Evolutionary conservation across 371 early-diverging fungal genomes (phyloP).

Genomic region (Haplosporangium sp.): DNA sequence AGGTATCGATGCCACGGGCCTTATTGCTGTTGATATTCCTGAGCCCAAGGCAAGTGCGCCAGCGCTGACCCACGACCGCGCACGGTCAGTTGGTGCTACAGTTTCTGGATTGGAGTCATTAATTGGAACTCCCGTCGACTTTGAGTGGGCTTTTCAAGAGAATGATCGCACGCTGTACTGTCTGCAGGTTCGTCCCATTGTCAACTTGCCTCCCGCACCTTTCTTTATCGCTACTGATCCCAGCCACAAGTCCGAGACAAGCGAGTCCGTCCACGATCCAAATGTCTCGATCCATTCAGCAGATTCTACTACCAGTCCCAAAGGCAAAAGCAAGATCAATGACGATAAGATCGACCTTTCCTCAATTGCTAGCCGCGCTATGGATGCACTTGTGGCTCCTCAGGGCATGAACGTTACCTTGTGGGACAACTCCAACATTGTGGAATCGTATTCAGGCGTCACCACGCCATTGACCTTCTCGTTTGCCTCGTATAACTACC

Average conservation of each 20-base stretch:
- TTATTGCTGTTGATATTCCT: slow-evolving; percentile 38
- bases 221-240: slow-evolving; percentile 46
- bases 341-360: slow-evolving; percentile 25
- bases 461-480: slow-evolving; percentile 53
- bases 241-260: slow-evolving; percentile 13
- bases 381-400: slow-evolving; percentile 41
- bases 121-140: slow-evolving; percentile 52
- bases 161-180: slow-evolving; percentile 44
- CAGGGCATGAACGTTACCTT: slow-evolving; percentile 54
- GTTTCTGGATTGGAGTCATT: slow-evolving; percentile 37
- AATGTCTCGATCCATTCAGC: slow-evolving; percentile 15
- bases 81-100: slow-evolving; percentile 35
- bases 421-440: slow-evolving; percentile 55
- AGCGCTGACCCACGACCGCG: slow-evolving; percentile 39
- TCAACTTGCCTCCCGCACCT: slow-evolving; percentile 46
- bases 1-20: slow-evolving; percentile 40
- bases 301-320: slow-evolving; percentile 3
- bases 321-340: slow-evolving; percentile 17
- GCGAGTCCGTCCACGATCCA: slow-evolving; percentile 14
- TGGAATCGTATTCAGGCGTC: slow-evolving; percentile 54
- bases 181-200: slow-evolving; percentile 54
- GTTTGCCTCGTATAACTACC: slow-evolving; percentile 53
- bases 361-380: slow-evolving; percentile 38
- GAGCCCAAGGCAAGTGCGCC: slow-evolving; percentile 42
- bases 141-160: slow-evolving; percentile 55